Conservation (phyloP, 2,329 filamentous ascomycete species). For the Berkeleyomyces rouxiae region DNA sequence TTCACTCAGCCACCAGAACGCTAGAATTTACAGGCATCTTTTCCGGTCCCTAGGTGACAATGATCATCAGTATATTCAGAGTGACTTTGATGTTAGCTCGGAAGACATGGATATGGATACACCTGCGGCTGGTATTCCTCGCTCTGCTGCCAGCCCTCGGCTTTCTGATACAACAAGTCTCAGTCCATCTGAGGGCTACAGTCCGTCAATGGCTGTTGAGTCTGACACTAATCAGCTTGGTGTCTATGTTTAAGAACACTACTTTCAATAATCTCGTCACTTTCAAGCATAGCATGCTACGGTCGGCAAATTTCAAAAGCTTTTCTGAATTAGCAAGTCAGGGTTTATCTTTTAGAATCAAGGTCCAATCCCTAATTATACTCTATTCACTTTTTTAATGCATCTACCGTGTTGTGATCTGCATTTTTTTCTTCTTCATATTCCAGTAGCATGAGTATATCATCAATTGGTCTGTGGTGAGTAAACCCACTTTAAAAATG, state of each 20-base stretch:
- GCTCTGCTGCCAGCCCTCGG: background rate
- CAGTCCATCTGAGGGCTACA: background rate
- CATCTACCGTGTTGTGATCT: no score
- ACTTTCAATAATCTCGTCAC: background rate
- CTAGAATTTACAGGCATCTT: background rate
- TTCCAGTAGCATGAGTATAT: no score
- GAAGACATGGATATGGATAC: background rate
- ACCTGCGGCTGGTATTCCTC: background rate
- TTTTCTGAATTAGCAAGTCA: background rate
- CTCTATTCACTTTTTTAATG: background rate
- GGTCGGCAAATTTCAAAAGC: background rate
- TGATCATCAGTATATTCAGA: background rate
- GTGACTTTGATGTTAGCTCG: background rate
- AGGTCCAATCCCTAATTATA: background rate
- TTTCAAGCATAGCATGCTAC: background rate
- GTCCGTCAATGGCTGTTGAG: background rate
- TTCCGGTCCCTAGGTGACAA: background rate
- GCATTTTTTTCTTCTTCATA: no score
- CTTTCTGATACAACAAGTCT: background rate
- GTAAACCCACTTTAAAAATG: no score
- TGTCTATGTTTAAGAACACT: background rate
- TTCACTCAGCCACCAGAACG: background rate
- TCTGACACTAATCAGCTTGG: background rate
- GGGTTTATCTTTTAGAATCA: no score
- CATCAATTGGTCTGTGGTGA: no score